Evolutionary conservation across 495 filamentous ascomycete species (phyloP), one percentile per base, ranked within the genome.

Genomic region (Opeltia flavorubescens): DNA sequence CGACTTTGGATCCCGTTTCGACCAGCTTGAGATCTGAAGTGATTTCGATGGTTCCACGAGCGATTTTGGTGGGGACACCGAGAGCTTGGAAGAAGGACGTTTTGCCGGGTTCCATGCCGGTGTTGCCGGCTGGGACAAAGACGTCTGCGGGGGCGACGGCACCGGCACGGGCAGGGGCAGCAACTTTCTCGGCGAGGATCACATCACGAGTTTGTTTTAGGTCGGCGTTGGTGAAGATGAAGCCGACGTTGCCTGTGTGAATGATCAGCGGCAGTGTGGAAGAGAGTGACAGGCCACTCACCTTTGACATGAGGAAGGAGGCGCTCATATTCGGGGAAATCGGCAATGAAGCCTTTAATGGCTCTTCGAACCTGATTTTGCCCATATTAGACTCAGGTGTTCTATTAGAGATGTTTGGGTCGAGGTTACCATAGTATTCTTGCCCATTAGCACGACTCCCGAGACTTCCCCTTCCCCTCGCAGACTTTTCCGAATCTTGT

Each of bases 61-160:
- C 91, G 71, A 99, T 99, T 84, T 99, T 99, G 75, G 91, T 99
- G 64, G 91, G 91, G 68, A 99, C 86, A 84, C 91, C 91, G 66
- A 99, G 93, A 63, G 91, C 91, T 78, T 99, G 91, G 87, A 99
- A 99, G 88, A 99, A 99, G 58, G 91, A 95, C 58, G 91, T 99
- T 83, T 99, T 99, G 71, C 91, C 91, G 64, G 91, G 91, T 69
- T 99, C 91, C 91, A 99, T 99, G 75, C 91, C 91, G 54, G 93
- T 99, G 78, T 94, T 98, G 70, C 91, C 89, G 52, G 86, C 91
- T 43, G 91, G 91, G 50, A 98, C 69, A 72, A 72, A 96, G 59
- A 80, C 89, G 63, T 99, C 91, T 61, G 55, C 69, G 54, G 91
- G 91, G 54, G 91, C 93, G 54, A 96, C 60, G 53, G 93, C 91